A percentile compares a stretch with the other conserved stretches of the same genome.
Conservation (phyloP, 345 rosid genomes). For the Conringia planisiliqua region DNA sequence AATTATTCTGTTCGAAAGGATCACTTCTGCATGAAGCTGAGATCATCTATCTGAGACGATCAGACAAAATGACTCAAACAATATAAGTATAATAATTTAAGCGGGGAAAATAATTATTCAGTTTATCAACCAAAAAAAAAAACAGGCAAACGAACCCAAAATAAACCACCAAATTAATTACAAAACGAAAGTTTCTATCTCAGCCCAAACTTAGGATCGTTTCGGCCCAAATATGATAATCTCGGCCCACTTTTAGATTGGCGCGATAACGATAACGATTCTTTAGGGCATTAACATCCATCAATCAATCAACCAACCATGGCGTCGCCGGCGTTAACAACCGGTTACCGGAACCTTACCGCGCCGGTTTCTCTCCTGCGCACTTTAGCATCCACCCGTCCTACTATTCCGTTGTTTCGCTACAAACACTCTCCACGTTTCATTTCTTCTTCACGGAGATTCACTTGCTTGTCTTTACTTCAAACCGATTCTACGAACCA, state of each 20-base stretch:
- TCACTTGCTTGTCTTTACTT: slow-evolving; percentile 40
- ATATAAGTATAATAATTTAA: too few species aligned
- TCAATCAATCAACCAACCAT: slow-evolving; percentile 20
- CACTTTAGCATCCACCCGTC: slow-evolving; percentile 36
- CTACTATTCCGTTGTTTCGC: slow-evolving; percentile 1
- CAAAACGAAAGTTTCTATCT: background rate
- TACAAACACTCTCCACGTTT: slow-evolving; percentile 11
- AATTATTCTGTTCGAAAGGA: too few species aligned
- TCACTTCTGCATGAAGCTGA: too few species aligned
- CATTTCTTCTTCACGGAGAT: slow-evolving; percentile 28
- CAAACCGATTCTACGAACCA: slow-evolving; percentile 26
- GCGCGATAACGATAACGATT: slow-evolving; percentile 30
- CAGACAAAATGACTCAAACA: too few species aligned
- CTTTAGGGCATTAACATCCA: slow-evolving; percentile 4
- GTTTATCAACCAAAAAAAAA: background rate
- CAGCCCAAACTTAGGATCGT: background rate
- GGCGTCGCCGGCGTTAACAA: slow-evolving; percentile 45
- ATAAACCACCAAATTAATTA: background rate
- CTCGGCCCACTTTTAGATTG: slow-evolving; percentile 5
- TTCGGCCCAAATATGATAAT: background rate
- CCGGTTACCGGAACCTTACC: slow-evolving; percentile 42
- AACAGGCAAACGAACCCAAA: background rate
- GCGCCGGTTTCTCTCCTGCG: slow-evolving; percentile 39
- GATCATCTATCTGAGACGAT: too few species aligned
- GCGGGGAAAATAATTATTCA: background rate